Evolutionary conservation across 805 yeast species (phyloP).

Genomic region (Nakazawaea ishiwadae): DNA sequence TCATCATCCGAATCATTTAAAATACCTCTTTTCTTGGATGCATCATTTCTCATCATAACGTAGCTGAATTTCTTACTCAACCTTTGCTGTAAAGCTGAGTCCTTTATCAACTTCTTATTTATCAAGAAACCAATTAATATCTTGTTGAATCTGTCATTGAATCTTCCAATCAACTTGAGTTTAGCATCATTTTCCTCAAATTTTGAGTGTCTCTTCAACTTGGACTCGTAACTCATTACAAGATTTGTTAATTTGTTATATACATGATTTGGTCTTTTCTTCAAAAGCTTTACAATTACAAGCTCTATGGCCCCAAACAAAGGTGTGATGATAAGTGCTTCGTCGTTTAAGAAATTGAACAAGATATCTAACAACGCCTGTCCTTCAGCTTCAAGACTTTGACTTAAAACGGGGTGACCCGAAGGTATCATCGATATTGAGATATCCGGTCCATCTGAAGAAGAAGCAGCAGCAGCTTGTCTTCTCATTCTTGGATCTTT

Average conservation of each 20-base stretch:
- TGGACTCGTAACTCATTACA: slow-evolving; percentile 56
- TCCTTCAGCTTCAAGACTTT: slow-evolving; percentile 65
- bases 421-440: slow-evolving; percentile 47
- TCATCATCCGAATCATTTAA: slow-evolving; percentile 35
- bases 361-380: slow-evolving; percentile 63
- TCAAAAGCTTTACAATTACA: slow-evolving; percentile 57
- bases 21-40: slow-evolving; percentile 25
- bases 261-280: slow-evolving; percentile 58
- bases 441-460: slow-evolving; percentile 25
- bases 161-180: slow-evolving; percentile 25
- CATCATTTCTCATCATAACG: slow-evolving; percentile 23
- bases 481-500: slow-evolving; percentile 20
- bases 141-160: slow-evolving; percentile 32
- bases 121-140: slow-evolving; percentile 26
- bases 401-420: slow-evolving; percentile 60
- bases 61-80: slow-evolving; percentile 28
- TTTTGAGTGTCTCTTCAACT: slow-evolving; percentile 50
- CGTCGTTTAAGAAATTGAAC: slow-evolving; percentile 50
- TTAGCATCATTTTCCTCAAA: slow-evolving; percentile 31
- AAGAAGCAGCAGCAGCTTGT: background rate
- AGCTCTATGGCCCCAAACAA: slow-evolving; percentile 65
- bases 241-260: slow-evolving; percentile 50
- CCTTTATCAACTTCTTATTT: slow-evolving; percentile 29
- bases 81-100: slow-evolving; percentile 23
- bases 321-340: slow-evolving; percentile 50